Base-by-base conservation (phyloP, 164 flowering plant genomes). In the Chloranthus sessilifolius region DNA sequence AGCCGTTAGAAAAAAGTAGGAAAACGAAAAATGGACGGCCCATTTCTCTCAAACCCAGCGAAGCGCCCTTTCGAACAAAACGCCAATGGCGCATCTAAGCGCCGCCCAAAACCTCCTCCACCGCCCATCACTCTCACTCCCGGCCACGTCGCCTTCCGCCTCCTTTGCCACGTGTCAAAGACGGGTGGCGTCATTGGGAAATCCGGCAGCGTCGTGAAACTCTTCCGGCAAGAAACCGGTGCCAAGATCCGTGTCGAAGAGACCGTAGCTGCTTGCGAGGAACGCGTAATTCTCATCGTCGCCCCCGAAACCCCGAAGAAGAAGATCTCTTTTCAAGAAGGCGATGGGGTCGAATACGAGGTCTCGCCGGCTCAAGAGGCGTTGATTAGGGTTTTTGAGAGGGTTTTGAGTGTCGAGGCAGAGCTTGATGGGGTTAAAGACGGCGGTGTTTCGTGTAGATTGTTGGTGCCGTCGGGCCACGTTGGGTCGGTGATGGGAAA, bases 121-220 rank as follows among this genome's bases (percentile, higher is more conserved):
- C 52, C 69, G 5, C 79, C 85, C 1, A 43, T 76, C 3, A 2
- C 21, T 9, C 38, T 75, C 16, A 68, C 81, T 0, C 47, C 67
- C 1, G 83, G 90, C 2, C 75, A 78, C 58, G 76, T 57, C 1
- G 47, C 74, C 10, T 73, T 87, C 63, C 85, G 92, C 12, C 56
- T 91, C 15, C 83, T 91, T 50, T 83, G 89, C 77, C 87, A 73
- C 57, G 61, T 59, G 6, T 70, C 96, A 2, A 77, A 74, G 27
- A 56, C 81, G 47, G 92, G 95, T 43, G 84, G 80, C 35, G 70
- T 91, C 41, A 91, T 91, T 34, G 98, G 98, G 0, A 87, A 79
- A 63, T 71, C 90, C 24, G 98, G 98, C 34, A 20, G 50, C 26
- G 42, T 71, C 17, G 74, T 91, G 70, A 74, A 77, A 51, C 76